Base-by-base conservation (phyloP, 176 grass and related monocot species). In the Phoenix dactylifera region DNA sequence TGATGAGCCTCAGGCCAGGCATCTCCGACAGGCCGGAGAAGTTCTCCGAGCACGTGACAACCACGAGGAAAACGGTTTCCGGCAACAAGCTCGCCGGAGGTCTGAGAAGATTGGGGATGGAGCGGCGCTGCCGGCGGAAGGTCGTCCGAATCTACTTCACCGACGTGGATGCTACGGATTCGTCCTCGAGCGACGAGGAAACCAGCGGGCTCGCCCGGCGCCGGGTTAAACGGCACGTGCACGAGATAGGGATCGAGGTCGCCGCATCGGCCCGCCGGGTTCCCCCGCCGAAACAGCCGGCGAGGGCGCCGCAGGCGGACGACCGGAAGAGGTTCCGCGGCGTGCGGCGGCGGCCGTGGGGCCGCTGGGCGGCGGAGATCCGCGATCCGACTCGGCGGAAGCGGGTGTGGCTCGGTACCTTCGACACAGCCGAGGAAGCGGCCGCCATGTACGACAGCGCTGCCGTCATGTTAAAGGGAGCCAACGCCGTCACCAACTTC, bases 321-420 rank as follows among this genome's bases (percentile, higher is more conserved):
- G 4, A 39, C 15, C 6, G 28, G 35, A 50, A 51, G 48, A 16
- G 68, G 57, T 71, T 71, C 56, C 68, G 68, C 3, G 68, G 68
- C 6, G 68, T 71, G 4, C 68, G 68, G 32, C 3, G 24, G 68
- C 24, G 68, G 56, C 68, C 68, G 55, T 71, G 68, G 68, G 68
- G 68, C 10, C 55, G 68, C 16, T 71, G 55, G 44, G 68, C 68
- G 16, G 68, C 68, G 7, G 68, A 71, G 68, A 71, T 71, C 56
- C 68, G 68, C 35, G 68, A 71, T 17, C 68, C 56, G 39, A 15
- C 44, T 7, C 19, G 22, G 7, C 23, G 68, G 35, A 71, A 71
- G 48, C 44, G 68, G 16, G 7, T 44, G 7, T 44, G 35, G 35
- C 35, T 44, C 35, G 35, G 35, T 9, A 44, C 35, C 35, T 44